Evolutionary conservation across 495 filamentous ascomycete species (phyloP), one percentile per base, ranked within the genome.

Genomic region (Talaromyces proteolyticus): DNA sequence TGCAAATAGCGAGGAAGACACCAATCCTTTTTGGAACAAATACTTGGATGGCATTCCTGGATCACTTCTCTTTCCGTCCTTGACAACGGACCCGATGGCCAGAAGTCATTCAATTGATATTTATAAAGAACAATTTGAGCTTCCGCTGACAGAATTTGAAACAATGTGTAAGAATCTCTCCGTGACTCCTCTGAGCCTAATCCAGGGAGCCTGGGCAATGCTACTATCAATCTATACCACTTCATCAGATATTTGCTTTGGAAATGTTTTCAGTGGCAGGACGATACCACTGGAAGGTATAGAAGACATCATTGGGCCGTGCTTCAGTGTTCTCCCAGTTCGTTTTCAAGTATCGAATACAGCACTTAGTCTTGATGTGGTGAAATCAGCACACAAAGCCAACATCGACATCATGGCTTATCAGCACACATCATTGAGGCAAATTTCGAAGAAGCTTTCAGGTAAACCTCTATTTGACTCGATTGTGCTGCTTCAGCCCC

Each of bases 271-370:
- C 47, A 88, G 78, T 56, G 89, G 89, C 1, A 79, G 89, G 26
- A 82, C 80, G 0, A 56, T 86, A 10, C 65, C 82, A 3, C 58
- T 89, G 6, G 73, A 86, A 14, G 73, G 73, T 2, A 72, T 89
- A 18, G 80, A 89, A 26, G 66, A 72, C 6, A 78, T 92, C 6
- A 78, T 92, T 19, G 87, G 85, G 2, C 89, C 89, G 3, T 91
- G 87, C 60, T 92, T 94, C 70, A 93, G 92, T 57, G 92, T 89
- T 0, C 66, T 93, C 18, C 87, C 89, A 3, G 59, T 89, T 11
- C 72, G 88, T 22, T 62, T 86, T 46, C 60, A 78, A 23, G 44
- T 84, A n/a, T 58, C 66, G 3, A 51, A 46, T 10, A 49, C 40
- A 19, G 59, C 44, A 50, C 73, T 44, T 53, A 81, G 81, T 47